Evolutionary conservation across 805 yeast species (phyloP).

Genomic region (Barnettozyma wickerhamii): DNA sequence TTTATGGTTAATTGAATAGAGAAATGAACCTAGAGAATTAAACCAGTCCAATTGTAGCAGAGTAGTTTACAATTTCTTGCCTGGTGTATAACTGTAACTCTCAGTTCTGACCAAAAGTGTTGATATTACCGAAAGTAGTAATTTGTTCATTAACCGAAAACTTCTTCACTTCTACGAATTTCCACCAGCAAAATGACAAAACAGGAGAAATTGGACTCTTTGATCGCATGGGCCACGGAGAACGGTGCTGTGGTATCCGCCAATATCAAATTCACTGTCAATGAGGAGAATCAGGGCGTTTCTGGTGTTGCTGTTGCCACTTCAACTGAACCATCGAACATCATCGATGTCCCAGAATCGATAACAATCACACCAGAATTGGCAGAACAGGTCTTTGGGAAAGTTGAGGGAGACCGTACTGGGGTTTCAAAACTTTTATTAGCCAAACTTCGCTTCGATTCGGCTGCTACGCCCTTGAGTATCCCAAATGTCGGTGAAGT

Average conservation of each 20-base stretch:
- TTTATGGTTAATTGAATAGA: too few species aligned
- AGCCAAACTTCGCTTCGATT: conserved; percentile 38
- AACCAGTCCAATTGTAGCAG: too few species aligned
- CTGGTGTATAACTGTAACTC: too few species aligned
- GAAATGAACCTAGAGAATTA: too few species aligned
- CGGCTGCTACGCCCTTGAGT: conserved; percentile 12
- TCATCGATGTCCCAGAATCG: conserved; percentile 35
- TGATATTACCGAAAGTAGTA: too few species aligned
- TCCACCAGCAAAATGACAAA: background rate
- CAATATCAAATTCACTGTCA: conserved; percentile 29
- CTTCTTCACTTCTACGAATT: too few species aligned
- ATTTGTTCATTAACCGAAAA: too few species aligned
- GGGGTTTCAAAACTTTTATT: conserved; percentile 31
- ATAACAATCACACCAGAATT: conserved; percentile 34
- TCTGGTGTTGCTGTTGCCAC: conserved; percentile 31
- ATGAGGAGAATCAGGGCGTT: conserved; percentile 6
- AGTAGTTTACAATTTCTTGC: too few species aligned
- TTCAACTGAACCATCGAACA: too few species aligned
- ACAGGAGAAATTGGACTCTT: conserved; percentile 4
- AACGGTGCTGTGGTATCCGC: conserved; percentile 37
- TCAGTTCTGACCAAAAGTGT: too few species aligned
- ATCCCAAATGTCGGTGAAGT: background rate
- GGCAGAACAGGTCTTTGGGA: conserved; percentile 30
- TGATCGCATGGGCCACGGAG: conserved; percentile 34
- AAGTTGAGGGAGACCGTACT: conserved; percentile 11